Percentiles rank a stretch among this genome's conserved stretches.
Evolutionary conservation across 2,329 filamentous ascomycete genomes (phyloP).

Genomic region (Sordariomycetes sp.): DNA sequence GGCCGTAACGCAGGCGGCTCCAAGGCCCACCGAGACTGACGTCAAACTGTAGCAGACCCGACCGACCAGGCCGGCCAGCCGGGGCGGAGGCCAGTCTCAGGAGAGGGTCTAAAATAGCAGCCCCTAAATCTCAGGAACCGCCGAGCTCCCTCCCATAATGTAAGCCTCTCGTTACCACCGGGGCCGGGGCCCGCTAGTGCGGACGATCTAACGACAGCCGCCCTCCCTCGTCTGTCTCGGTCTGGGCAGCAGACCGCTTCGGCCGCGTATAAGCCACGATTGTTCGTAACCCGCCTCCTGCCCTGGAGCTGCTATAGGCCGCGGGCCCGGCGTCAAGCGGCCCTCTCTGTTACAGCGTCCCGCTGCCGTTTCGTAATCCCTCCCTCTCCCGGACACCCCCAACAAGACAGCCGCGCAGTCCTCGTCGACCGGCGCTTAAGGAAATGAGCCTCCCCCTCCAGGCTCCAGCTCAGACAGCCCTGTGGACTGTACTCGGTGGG

Average conservation of each 20-base stretch:
- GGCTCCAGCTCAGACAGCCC: background rate
- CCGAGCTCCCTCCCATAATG: too few species aligned
- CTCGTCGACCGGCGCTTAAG: background rate
- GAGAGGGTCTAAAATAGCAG: too few species aligned
- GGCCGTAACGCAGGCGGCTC: too few species aligned
- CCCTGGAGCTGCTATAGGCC: too few species aligned
- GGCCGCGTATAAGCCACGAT: too few species aligned
- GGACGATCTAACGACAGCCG: too few species aligned
- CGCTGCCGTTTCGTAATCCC: background rate
- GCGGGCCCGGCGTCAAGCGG: background rate
- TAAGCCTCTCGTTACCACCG: too few species aligned
- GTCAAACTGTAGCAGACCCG: background rate
- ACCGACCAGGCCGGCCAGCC: background rate
- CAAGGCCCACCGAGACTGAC: background rate
- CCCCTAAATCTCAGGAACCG: background rate
- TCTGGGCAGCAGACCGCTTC: too few species aligned
- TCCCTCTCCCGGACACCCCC: background rate
- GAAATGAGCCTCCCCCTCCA: background rate
- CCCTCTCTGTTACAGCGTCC: background rate
- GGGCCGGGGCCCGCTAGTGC: too few species aligned
- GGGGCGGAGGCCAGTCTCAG: background rate
- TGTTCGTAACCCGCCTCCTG: too few species aligned
- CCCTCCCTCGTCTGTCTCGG: too few species aligned
- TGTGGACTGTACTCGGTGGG: background rate
- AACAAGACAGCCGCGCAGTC: background rate